Evolutionary conservation across 2,329 filamentous ascomycete species (phyloP), one percentile per base, ranked within the genome.

Genomic region (Daldinia sp.): DNA sequence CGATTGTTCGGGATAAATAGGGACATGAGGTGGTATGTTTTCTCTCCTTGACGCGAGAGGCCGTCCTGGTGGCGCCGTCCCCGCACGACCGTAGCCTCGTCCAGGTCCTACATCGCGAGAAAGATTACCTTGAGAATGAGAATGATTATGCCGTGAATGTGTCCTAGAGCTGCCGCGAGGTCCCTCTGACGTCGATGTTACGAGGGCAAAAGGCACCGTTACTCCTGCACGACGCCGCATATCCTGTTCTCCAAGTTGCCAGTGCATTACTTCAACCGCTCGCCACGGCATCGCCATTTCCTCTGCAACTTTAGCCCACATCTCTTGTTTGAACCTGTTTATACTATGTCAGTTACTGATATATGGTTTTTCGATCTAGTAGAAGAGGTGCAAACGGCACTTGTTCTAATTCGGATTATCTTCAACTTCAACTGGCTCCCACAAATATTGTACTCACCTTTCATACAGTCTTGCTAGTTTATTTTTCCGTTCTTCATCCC

Each of bases 401-500:
- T 49, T 47, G 45, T 41, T 52, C 17, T 45, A 15, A 27, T 23
- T 13, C 11, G 10, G 9, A 37, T 17, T 32, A 51, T 48, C 17
- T 25, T 32, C 43, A 11, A 35, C 25, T 56, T 45, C 37, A 25
- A 32, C 19, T 32, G 25, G 11, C 15, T 56, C 19, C 30, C 23
- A 13, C 13, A 27, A 34, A 10, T 32, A 11, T 35, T 27, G 58
- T 19, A 79, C 85, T 71, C 85, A 97, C 94, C 95, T 92, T 80
- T 97, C 94, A 77, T 98, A 98, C 41, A 98, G 85, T 72, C 94
- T 86, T 34, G 94, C 94, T 51, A 98, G 88, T 80, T 96, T 97
- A 79, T 97, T 96, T 81, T 97, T 98, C 76, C 93, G 91, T 77
- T 98, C 94, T 74, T 98, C 95, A 73, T 97, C 93, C 94, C 94